Percentiles rank a stretch among this genome's conserved stretches.
Evolutionary conservation across 768 basidiomycete species (phyloP).

Genomic region (Boletus pseudo-olivaceus): DNA sequence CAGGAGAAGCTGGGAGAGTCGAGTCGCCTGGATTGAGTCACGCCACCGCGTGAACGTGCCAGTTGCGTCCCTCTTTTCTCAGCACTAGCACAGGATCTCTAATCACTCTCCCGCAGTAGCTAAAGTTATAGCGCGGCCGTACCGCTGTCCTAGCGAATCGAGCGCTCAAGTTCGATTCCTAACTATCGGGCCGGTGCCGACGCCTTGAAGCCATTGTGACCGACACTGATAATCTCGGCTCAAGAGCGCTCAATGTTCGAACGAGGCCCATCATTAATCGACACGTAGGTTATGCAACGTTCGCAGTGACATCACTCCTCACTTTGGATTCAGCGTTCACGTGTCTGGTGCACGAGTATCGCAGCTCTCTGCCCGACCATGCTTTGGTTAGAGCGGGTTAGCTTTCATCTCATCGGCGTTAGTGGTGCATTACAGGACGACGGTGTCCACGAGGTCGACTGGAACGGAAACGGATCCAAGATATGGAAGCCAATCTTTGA

Average conservation of each 20-base stretch:
- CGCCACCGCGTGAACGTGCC: slow-evolving; percentile 25
- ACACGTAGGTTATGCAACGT: not conserved
- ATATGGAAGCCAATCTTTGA: slow-evolving; percentile 7
- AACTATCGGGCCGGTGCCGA: no score
- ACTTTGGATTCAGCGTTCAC: not conserved
- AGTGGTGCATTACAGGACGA: not conserved
- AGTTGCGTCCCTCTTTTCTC: slow-evolving; percentile 4
- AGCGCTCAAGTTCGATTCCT: no score
- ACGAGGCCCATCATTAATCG: no score
- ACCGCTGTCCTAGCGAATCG: no score
- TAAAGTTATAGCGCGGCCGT: no score
- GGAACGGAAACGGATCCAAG: slow-evolving; percentile 8
- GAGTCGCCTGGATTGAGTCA: slow-evolving; percentile 7
- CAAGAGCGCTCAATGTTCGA: not conserved
- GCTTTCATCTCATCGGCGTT: slow-evolving; percentile 4
- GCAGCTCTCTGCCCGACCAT: not conserved
- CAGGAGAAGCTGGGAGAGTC: not conserved
- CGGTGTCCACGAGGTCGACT: slow-evolving; percentile 4
- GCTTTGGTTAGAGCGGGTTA: not conserved
- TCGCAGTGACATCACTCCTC: not conserved
- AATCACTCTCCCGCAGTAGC: slow-evolving; percentile 15
- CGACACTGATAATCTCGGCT: no score
- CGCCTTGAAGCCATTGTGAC: no score
- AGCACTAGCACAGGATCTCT: slow-evolving; percentile 14
- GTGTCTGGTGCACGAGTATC: not conserved